Base-by-base conservation (phyloP, 192 early-diverging fungal species). In the Podila verticillata region DNA sequence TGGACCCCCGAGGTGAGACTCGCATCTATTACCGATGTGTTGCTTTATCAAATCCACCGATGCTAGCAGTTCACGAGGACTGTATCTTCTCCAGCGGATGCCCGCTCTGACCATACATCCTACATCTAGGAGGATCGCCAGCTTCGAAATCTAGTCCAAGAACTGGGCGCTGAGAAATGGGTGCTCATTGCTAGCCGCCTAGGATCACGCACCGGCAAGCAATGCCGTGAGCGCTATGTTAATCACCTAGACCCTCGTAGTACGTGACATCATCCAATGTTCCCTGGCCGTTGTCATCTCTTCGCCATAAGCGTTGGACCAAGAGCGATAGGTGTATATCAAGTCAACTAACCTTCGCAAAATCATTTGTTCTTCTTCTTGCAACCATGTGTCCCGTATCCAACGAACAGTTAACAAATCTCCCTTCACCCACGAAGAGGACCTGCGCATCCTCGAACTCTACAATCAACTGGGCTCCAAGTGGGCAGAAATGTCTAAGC, bases 401-500 rank as follows among this genome's bases (percentile, higher is more conserved):
- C 2, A 26, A 24, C 17, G 24, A 7, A 2, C 51, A 54, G 77
- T 80, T 34, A 70, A 80, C 66, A 80, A 80, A 47, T 80, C 77
- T 0, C 77, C 77, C 6, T 80, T 80, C 70, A 80, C 77, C 10
- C 61, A 70, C 0, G 67, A 72, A 28, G 77, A 80, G 48, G 77
- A 80, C 29, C 69, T 72, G 19, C 69, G 71, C 22, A 80, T 80
- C 30, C 72, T 80, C 31, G 72, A 80, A 48, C 62, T 80, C 26
- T 80, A 72, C 62, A 70, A 64, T 28, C 77, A 80, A 24, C 30
- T 80, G 19, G 77, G 77, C 19, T 80, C 77, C 15, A 80, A 80
- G 29, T 80, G 77, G 77, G 77, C 77, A 28, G 77, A 80, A 35
- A 80, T 80, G 77, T 80, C 77, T 7, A 80, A 80, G n/a, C 70